A percentile compares a stretch with the other conserved stretches of the same genome.
phyloP scores from a whole-genome alignment of 805 yeast species.

The Cyberlindnera xishuangbannaensis region DNA sequence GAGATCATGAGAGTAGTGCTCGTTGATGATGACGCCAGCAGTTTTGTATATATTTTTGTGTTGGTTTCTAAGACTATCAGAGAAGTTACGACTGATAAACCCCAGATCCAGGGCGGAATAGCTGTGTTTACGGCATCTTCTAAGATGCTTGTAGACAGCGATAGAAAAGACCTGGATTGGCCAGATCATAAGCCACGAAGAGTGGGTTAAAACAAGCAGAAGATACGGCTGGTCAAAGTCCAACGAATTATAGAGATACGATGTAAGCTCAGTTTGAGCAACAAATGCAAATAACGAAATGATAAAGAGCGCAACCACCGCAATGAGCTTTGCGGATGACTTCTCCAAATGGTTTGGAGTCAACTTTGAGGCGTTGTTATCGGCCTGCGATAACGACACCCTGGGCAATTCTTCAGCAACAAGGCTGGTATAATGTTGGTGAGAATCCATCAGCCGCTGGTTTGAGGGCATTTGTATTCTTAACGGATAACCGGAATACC shows the following conservation, averaged over 20 bases:
- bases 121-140: slow-evolving; percentile 19
- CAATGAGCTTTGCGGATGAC: slow-evolving; percentile 10
- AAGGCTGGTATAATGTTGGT: slow-evolving; percentile 8
- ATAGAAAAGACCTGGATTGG: slow-evolving; percentile 55
- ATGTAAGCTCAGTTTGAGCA: slow-evolving; percentile 73
- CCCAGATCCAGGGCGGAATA: slow-evolving; percentile 12
- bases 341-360: slow-evolving; percentile 11
- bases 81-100: slow-evolving; percentile 21
- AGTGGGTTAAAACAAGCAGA: slow-evolving; percentile 64
- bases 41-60: slow-evolving; percentile 37
- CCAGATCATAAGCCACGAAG: slow-evolving; percentile 71
- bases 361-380: not conserved
- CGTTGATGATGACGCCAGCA: slow-evolving; percentile 17
- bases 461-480: not conserved
- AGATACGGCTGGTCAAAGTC: slow-evolving; percentile 67
- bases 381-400: slow-evolving; percentile 6
- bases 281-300: slow-evolving; percentile 59
- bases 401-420: slow-evolving; percentile 8
- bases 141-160: slow-evolving; percentile 39
- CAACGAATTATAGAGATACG: slow-evolving; percentile 51
- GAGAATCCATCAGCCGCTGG: slow-evolving; percentile 3
- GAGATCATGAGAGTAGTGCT: slow-evolving; percentile 10
- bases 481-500: no score
- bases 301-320: slow-evolving; percentile 32
- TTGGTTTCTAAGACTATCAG: slow-evolving; percentile 36